These are phyloP conservation scores for Talaromyces sp. DNA, from an alignment of 2,329 filamentous ascomycete species.

Conservation along the genomic window DNA sequence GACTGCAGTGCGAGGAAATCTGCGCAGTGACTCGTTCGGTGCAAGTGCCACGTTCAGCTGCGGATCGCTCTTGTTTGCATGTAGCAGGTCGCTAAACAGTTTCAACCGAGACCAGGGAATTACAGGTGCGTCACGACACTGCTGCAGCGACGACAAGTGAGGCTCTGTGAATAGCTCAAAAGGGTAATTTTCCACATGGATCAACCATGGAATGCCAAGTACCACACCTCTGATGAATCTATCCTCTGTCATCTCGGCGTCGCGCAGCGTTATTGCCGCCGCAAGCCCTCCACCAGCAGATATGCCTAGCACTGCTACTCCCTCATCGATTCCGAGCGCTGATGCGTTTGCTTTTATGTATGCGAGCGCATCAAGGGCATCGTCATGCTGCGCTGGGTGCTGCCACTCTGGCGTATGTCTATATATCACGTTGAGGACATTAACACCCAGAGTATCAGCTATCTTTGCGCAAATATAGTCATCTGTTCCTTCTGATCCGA, in stretches of 20 bases:
- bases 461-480: background rate
- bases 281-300: background rate
- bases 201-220: background rate
- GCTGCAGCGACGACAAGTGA: background rate
- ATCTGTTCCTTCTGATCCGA: background rate
- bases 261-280: background rate
- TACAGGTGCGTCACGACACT: constrained; percentile 4
- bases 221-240: background rate
- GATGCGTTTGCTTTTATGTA: background rate
- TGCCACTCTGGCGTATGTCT: background rate
- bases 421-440: background rate
- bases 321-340: background rate
- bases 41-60: background rate
- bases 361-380: background rate
- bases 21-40: background rate
- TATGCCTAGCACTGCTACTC: background rate
- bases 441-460: background rate
- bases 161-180: background rate
- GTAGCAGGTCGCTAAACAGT: constrained; percentile 1
- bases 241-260: background rate
- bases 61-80: background rate
- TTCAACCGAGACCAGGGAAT: constrained; percentile 2
- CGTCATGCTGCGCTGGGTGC: background rate
- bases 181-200: background rate
- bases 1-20: background rate